Evolutionary conservation across 116 monocot species (phyloP).

Genomic region (Trichopus zeylanicus): DNA sequence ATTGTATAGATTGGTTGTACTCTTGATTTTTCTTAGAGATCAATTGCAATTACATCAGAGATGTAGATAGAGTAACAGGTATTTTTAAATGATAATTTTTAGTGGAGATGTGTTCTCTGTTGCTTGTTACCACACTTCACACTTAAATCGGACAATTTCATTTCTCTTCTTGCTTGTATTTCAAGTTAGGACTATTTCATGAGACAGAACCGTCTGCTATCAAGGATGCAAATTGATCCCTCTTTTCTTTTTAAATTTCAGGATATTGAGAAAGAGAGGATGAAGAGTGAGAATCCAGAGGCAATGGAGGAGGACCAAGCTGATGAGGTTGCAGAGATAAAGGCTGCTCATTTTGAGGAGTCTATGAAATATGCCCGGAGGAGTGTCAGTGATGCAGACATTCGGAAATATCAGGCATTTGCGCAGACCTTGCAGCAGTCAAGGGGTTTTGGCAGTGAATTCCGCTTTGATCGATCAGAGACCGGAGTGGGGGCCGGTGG

Average conservation of each 20-base stretch:
- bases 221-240: no score
- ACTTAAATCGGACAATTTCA: no score
- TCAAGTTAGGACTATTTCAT: no score
- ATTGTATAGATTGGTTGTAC: no score
- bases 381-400: conserved; percentile 73
- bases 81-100: no score
- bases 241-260: no score
- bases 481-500: conserved; percentile 15
- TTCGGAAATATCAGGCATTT: conserved; percentile 69
- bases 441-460: conserved; percentile 55
- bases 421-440: conserved; percentile 76
- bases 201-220: no score
- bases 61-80: no score
- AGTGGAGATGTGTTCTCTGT: no score
- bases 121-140: no score
- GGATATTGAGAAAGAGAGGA: conserved; percentile 65
- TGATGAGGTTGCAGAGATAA: conserved; percentile 59
- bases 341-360: conserved; percentile 63
- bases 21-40: no score
- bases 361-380: conserved; percentile 72
- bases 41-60: no score
- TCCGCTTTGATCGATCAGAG: conserved; percentile 44
- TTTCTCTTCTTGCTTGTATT: background rate
- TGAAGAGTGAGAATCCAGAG: conserved; percentile 51
- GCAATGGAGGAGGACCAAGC: conserved; percentile 70